A percentile compares a stretch with the other conserved stretches of the same genome.
Conservation (phyloP, 2,329 filamentous ascomycete species). For the Trichothecium roseum region DNA sequence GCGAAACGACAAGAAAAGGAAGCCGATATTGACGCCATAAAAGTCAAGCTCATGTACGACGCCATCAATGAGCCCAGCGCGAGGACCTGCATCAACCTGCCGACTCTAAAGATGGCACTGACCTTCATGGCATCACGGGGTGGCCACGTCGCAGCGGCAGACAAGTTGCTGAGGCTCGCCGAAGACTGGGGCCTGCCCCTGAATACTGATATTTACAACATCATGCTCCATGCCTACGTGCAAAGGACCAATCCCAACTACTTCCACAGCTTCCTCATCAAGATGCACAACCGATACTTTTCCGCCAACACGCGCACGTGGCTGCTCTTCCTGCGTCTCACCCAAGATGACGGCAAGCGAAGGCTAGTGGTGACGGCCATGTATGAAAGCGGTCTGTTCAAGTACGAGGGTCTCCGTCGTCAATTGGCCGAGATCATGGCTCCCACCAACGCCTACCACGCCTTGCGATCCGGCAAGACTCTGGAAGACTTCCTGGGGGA, state of each 20-base stretch:
- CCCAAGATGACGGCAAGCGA: slow-evolving; percentile 47
- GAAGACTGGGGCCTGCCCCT: slow-evolving; percentile 26
- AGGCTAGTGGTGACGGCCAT: slow-evolving; percentile 35
- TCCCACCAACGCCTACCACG: slow-evolving; percentile 29
- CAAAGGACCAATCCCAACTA: slow-evolving; percentile 26
- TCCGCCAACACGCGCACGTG: slow-evolving; percentile 35
- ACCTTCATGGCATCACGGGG: slow-evolving; percentile 25
- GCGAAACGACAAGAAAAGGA: too few species aligned
- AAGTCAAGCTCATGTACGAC: slow-evolving; percentile 25
- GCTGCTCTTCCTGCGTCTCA: slow-evolving; percentile 37
- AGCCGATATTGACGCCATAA: slow-evolving; percentile 27
- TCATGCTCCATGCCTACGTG: slow-evolving; percentile 30
- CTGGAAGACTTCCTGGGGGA: slow-evolving; percentile 26
- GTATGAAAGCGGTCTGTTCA: slow-evolving; percentile 32
- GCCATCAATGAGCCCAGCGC: slow-evolving; percentile 27
- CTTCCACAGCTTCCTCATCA: slow-evolving; percentile 27
- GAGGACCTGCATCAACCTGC: slow-evolving; percentile 21
- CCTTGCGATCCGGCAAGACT: slow-evolving; percentile 22
- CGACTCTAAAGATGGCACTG: slow-evolving; percentile 33
- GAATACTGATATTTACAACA: slow-evolving; percentile 37
- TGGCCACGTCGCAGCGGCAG: slow-evolving; percentile 22
- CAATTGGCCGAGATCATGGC: slow-evolving; percentile 32
- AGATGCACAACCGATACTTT: slow-evolving; percentile 29
- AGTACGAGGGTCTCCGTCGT: slow-evolving; percentile 21
- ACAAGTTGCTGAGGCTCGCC: slow-evolving; percentile 25